Evolutionary conservation across 192 early-diverging fungal genomes (phyloP).

Genomic region (Coemansia sp.): DNA sequence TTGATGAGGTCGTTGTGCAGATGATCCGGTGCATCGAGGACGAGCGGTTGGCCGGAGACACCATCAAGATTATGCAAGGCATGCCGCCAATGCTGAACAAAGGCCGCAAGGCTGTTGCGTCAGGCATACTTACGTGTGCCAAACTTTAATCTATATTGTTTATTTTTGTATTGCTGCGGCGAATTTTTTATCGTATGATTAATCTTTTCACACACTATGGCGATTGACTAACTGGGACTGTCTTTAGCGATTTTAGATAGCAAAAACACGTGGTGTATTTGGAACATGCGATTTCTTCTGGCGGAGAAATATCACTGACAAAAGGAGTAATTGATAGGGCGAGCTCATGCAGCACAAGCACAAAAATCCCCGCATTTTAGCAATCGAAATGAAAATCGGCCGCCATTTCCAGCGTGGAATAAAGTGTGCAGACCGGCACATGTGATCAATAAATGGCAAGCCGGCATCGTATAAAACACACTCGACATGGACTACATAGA

Average conservation of each 20-base stretch:
- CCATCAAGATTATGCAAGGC: conserved; percentile 43
- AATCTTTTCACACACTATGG: background rate
- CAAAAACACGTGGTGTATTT: too few relatives aligned
- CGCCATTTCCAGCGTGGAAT: background rate
- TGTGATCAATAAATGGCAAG: background rate
- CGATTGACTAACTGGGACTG: too few relatives aligned
- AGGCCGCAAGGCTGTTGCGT: conserved; percentile 39
- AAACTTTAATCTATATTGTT: conserved; percentile 17
- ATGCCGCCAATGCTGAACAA: conserved; percentile 30
- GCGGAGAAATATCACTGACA: background rate
- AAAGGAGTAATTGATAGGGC: background rate
- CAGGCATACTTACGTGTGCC: conserved; percentile 23
- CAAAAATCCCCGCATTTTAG: background rate
- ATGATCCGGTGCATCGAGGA: conserved; percentile 63
- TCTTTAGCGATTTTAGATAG: too few relatives aligned
- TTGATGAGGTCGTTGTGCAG: conserved; percentile 58
- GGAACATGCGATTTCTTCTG: too few relatives aligned
- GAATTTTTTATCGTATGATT: background rate
- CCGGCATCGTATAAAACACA: too few relatives aligned
- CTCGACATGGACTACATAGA: background rate
- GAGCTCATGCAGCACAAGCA: background rate
- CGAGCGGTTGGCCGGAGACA: conserved; percentile 56
- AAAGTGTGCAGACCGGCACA: background rate
- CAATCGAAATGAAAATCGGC: background rate
- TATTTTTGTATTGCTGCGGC: background rate